These are phyloP conservation scores for Lipomyces japonicus DNA, from an alignment of 805 yeast species.

Conservation along the genomic window DNA sequence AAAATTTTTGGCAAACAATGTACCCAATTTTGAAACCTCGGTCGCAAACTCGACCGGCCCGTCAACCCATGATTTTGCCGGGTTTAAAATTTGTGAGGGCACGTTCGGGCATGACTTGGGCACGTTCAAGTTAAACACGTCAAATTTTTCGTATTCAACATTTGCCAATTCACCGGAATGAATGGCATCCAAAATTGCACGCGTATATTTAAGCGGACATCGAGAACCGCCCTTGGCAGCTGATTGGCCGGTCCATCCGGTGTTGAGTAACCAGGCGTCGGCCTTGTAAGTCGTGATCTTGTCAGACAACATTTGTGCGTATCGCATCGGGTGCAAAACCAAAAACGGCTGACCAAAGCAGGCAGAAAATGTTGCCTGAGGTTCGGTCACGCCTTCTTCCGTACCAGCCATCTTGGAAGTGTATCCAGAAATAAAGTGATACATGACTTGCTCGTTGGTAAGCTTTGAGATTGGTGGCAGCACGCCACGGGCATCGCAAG, in stretches of 20 bases:
- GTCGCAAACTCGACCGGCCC: conserved; percentile 50
- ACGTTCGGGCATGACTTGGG: conserved; percentile 81
- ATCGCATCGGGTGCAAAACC: conserved; percentile 96
- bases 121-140: conserved; percentile 78
- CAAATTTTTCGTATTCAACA: conserved; percentile 78
- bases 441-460: conserved; percentile 95
- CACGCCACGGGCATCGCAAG: conserved; percentile 98
- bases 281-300: conserved; percentile 87
- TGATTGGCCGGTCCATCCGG: conserved; percentile 98
- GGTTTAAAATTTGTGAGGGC: conserved; percentile 81
- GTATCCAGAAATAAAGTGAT: conserved; percentile 97
- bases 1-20: conserved; percentile 80
- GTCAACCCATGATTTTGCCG: conserved; percentile 73
- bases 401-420: conserved; percentile 99
- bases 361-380: conserved; percentile 96
- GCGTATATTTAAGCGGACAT: conserved; percentile 95
- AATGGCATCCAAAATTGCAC: conserved; percentile 91
- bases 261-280: conserved; percentile 92
- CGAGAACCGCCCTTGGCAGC: conserved; percentile 92
- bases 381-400: conserved; percentile 97
- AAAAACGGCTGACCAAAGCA: conserved; percentile 99
- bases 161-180: conserved; percentile 84
- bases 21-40: conserved; percentile 66
- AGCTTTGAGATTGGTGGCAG: conserved; percentile 94
- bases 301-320: conserved; percentile 92